Base-by-base conservation (phyloP, 768 basidiomycete species). In the Termitomyces sp. region DNA sequence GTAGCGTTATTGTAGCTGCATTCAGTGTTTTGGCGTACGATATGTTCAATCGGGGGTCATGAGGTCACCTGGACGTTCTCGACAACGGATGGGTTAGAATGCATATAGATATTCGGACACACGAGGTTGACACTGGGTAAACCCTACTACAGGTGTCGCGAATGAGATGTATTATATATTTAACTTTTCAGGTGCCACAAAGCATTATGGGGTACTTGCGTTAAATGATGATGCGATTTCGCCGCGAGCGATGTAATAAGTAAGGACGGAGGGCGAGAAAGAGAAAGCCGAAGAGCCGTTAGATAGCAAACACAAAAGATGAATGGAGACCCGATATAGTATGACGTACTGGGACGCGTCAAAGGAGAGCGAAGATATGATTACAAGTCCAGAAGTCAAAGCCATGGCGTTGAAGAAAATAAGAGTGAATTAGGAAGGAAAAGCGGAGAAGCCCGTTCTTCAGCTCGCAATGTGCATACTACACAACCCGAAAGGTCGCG, bases 1-100 rank as follows among this genome's bases (percentile, higher is more conserved):
- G 89, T 55, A 83, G 84, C 20, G 81, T 88, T 67, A 96, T 98
- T 65, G 83, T 94, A 12, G 75, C 82, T 12, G 95, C 94, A 2
- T 98, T 98, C 69, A 88, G 83, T 2, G 81, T 96, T 38, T 77
- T 98, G 57, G 86, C 82, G 33, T 86, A 86, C 62, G 92, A 92
- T 66, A 86, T 90, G 83, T 75, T 82, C 59, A 75, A 74, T 39
- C 73, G 71, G 58, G 63, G 70, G 50, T 65, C 66, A 64, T 70
- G 59, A 70, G 9, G 24, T 50, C 16, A 48, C 45, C 40, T n/a
- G n/a, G n/a, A n/a, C 7, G 42, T n/a, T 44, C 18, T n/a, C 42
- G n/a, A 44, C 42, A 44, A 44, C 7, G n/a, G 42, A 4, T 20
- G n/a, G 28, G 28, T 28, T 28, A 28, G 28, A 28, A 28, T 28